phyloP scores from a whole-genome alignment of 306 rosid species.

The Rosa multiflora region DNA sequence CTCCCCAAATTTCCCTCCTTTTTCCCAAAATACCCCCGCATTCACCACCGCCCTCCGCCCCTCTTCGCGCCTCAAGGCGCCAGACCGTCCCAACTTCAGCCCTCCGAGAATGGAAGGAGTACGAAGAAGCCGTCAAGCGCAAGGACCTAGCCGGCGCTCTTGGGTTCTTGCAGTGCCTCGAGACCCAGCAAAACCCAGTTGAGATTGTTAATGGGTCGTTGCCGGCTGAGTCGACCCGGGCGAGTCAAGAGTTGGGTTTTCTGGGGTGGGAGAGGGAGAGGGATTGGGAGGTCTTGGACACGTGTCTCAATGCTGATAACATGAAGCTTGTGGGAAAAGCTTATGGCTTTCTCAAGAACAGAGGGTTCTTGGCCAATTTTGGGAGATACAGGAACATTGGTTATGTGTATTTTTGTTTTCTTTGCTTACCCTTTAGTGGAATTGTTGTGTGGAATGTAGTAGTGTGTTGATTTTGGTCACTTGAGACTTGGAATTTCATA shows the following conservation, averaged over 20 bases:
- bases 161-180: constrained; percentile 57
- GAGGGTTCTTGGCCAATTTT: constrained; percentile 82
- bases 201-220: constrained; percentile 35
- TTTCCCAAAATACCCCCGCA: neutral
- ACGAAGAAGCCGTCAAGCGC: constrained; percentile 92
- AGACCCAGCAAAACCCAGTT: constrained; percentile 30
- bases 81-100: constrained; percentile 26
- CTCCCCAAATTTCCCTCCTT: constrained; percentile 6
- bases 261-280: constrained; percentile 77
- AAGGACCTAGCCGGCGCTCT: constrained; percentile 91
- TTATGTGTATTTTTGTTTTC: constrained; percentile 13
- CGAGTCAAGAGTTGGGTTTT: constrained; percentile 49
- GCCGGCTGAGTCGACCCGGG: constrained; percentile 36
- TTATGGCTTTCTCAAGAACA: constrained; percentile 64
- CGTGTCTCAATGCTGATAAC: constrained; percentile 94
- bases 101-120: constrained; percentile 83
- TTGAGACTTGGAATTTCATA: no score
- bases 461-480: no score
- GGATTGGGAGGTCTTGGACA: constrained; percentile 92
- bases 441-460: neutral
- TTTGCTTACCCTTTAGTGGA: constrained; percentile 4
- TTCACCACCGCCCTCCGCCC: neutral
- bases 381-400: constrained; percentile 92
- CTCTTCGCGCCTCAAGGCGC: neutral
- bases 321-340: constrained; percentile 89